phyloP scores from a whole-genome alignment of 2,329 filamentous ascomycete species.

The Bipolaris oryzae region DNA sequence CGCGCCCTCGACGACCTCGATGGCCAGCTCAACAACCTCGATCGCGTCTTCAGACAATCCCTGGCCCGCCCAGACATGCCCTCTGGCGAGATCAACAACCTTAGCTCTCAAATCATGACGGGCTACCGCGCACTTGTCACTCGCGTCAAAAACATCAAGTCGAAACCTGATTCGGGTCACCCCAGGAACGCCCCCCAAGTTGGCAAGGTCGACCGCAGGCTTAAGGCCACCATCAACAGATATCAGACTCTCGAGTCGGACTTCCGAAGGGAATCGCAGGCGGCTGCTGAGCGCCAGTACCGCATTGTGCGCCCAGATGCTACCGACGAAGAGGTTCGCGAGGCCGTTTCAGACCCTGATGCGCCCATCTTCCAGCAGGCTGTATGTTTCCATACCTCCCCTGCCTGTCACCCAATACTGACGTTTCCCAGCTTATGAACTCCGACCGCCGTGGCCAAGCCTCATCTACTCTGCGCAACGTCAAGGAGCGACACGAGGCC shows the following conservation, averaged over 20 bases:
- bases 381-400: constrained; percentile 43
- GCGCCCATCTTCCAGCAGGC: constrained; percentile 88
- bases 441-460: constrained; percentile 82
- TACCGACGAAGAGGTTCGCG: constrained; percentile 75
- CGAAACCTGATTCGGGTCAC: constrained; percentile 74
- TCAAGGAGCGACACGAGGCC: constrained; percentile 81
- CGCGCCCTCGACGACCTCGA: constrained; percentile 77
- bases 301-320: constrained; percentile 86
- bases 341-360: constrained; percentile 75
- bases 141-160: constrained; percentile 82
- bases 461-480: constrained; percentile 76
- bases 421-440: constrained; percentile 66
- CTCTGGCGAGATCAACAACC: constrained; percentile 71
- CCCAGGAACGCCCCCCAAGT: constrained; percentile 80
- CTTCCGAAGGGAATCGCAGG: constrained; percentile 79
- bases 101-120: constrained; percentile 81
- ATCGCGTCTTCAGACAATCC: constrained; percentile 71
- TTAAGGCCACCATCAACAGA: constrained; percentile 79
- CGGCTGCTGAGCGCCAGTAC: constrained; percentile 88
- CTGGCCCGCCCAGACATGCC: constrained; percentile 78
- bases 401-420: constrained; percentile 9
- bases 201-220: constrained; percentile 75
- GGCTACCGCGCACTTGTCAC: constrained; percentile 80
- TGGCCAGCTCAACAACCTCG: constrained; percentile 72
- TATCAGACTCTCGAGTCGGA: constrained; percentile 82